Base-by-base conservation (phyloP, 2,329 filamentous ascomycete species). In the Fusarium phyllophilum region DNA sequence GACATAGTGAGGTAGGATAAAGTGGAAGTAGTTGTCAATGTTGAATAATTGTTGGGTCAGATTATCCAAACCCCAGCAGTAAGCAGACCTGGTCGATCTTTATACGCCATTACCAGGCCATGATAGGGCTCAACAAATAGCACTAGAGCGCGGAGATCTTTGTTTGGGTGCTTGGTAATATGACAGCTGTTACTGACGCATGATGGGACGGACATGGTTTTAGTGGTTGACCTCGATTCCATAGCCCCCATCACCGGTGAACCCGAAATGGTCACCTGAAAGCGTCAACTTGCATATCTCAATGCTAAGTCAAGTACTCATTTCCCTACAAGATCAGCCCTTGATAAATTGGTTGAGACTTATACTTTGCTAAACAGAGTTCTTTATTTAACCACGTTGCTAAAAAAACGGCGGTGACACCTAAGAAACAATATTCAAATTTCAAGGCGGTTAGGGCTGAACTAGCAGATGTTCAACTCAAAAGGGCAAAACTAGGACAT, bases 171-270 rank as follows among this genome's bases (percentile, higher is more conserved):
- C 54, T 57, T 57, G n/a, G 39, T 57, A 46, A 46, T 33, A 46
- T 57, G 54, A 57, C 31, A 46, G 29, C 54, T 17, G 29, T 46
- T 46, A 57, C 39, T 34, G 39, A 38, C 54, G 18, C 39, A 24
- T 57, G 39, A 57, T 26, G 29, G 31, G 26, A 22, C 39, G 54
- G 29, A 22, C 22, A 15, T 44, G 29, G 29, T 12, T 12, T 26
- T 57, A 44, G 54, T 46, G 39, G 18, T 26, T 17, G n/a, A 12
- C 22, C 29, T 24, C 42, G 54, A 45, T 45, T 57, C 31, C n/a
- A 45, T 34, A 57, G 17, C 39, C n/a, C 22, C 20, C 22, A 33
- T n/a, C 20, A 12, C 29, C 12, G n/a, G 17, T 45, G 22, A 45
- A 12, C 18, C 54, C 54, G n/a, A 45, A 26, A 15, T 24, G 22